A percentile compares a stretch with the other conserved stretches of the same genome.
phyloP scores from a whole-genome alignment of 805 yeast genomes.

The Candida sanyiensis region DNA sequence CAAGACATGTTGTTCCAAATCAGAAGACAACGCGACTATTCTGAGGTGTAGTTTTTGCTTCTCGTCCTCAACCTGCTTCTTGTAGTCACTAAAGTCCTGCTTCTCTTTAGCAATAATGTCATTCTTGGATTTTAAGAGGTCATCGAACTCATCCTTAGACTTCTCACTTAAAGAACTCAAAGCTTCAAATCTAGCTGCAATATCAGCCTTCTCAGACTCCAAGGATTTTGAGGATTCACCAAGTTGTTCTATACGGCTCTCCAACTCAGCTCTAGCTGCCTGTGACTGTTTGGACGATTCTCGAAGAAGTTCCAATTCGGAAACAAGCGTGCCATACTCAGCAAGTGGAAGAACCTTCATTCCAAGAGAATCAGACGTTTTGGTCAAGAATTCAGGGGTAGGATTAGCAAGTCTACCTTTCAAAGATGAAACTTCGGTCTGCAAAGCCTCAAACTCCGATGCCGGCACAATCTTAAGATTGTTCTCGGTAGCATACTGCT shows the following conservation, averaged over 20 bases:
- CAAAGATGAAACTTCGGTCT: conserved; percentile 5
- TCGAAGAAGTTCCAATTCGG: conserved; percentile 2
- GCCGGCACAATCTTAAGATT: conserved; percentile 21
- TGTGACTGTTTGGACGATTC: too few species aligned
- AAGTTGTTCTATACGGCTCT: background rate
- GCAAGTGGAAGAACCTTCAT: conserved; percentile 11
- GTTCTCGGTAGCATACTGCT: conserved; percentile 24
- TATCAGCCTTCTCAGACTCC: conserved; percentile 1
- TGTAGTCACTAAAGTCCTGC: background rate
- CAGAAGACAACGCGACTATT: background rate
- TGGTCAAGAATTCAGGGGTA: conserved; percentile 12
- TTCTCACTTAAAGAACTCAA: background rate
- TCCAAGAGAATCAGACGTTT: conserved; percentile 14
- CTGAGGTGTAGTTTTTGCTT: conserved; percentile 1
- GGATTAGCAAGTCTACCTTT: conserved; percentile 15
- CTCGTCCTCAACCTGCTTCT: conserved; percentile 1
- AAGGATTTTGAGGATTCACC: background rate
- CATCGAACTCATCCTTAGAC: background rate
- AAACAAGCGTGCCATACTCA: conserved; percentile 12
- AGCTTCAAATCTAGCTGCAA: too few species aligned
- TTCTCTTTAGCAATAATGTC: background rate
- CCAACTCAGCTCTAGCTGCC: too few species aligned
- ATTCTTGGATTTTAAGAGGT: background rate
- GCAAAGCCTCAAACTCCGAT: conserved; percentile 12
- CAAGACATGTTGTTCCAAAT: conserved; percentile 2